Conservation (phyloP, 2,329 filamentous ascomycete genomes). For the Akanthomyces dipterigenus region DNA sequence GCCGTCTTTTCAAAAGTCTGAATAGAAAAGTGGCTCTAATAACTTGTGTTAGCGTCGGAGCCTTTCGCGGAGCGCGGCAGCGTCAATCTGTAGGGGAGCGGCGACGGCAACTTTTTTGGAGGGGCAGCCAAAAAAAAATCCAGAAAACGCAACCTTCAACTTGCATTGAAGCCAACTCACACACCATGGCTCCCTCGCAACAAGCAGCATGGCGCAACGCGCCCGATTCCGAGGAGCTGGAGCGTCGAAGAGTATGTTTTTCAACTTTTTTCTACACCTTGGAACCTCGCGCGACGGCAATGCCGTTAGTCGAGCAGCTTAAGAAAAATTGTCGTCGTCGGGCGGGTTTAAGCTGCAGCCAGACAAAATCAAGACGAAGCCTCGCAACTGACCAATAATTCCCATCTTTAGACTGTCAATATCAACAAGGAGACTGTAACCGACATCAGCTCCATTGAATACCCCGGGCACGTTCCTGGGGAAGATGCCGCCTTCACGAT, state of each 20-base stretch:
- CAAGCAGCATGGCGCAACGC: conserved; percentile 28
- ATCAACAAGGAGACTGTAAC: conserved; percentile 88
- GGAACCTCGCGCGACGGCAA: not conserved
- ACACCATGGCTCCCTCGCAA: conserved; percentile 26
- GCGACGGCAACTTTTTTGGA: conserved; percentile 18
- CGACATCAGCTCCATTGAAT: conserved; percentile 83
- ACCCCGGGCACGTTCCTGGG: conserved; percentile 82
- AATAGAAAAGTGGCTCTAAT: not conserved
- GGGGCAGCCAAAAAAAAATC: conserved; percentile 27
- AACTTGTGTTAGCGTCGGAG: not conserved
- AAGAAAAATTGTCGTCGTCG: not conserved
- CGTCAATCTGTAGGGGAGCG: conserved; percentile 2
- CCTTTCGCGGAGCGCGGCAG: conserved; percentile 7
- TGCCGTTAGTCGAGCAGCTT: not conserved
- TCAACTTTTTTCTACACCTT: not conserved
- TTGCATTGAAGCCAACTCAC: conserved; percentile 3
- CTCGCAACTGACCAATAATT: conserved; percentile 4
- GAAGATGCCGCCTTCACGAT: conserved; percentile 80
- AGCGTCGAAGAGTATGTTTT: conserved; percentile 51
- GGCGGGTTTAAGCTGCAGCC: not conserved
- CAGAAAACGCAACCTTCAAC: conserved; percentile 10
- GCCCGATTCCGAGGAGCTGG: conserved; percentile 49
- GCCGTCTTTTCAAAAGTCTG: not conserved
- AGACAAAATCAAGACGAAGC: not conserved
- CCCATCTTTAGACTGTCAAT: conserved; percentile 60